A percentile compares a stretch with the other conserved stretches of the same genome.
Conservation (phyloP, 2,329 filamentous ascomycete species). For the Ophiostoma fasciatum region DNA sequence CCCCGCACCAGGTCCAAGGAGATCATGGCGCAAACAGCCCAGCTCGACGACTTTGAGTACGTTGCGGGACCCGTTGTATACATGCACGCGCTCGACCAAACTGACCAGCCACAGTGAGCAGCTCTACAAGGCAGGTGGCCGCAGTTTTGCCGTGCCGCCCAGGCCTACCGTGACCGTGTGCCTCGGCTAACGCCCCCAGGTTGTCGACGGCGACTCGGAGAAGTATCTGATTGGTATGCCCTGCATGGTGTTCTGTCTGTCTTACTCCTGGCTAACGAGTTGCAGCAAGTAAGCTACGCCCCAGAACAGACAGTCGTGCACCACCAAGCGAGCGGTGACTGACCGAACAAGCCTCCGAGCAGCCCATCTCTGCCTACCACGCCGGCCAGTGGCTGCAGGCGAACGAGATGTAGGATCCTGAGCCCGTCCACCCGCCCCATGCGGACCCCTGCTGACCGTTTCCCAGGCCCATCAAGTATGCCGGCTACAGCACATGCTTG, state of each 20-base stretch:
- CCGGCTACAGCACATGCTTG: constrained; percentile 89
- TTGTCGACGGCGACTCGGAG: constrained; percentile 76
- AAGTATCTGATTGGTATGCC: constrained; percentile 63
- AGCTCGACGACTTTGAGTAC: constrained; percentile 81
- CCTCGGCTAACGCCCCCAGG: too few relatives aligned
- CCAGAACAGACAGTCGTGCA: too few relatives aligned
- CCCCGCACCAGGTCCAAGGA: constrained; percentile 59
- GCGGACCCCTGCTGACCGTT: too few relatives aligned
- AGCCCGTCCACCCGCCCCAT: too few relatives aligned
- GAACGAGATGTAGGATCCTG: constrained; percentile 52
- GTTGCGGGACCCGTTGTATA: not conserved
- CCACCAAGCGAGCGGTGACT: too few relatives aligned
- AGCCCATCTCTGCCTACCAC: constrained; percentile 86
- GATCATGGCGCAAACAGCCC: constrained; percentile 95
- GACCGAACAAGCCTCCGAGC: constrained; percentile 50
- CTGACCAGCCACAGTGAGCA: constrained; percentile 45
- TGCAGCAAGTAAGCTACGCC: constrained; percentile 8
- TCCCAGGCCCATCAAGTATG: constrained; percentile 70
- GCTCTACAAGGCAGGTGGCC: constrained; percentile 68
- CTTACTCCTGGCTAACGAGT: not conserved
- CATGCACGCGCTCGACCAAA: not conserved
- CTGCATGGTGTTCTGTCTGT: not conserved
- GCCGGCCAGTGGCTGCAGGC: constrained; percentile 83
- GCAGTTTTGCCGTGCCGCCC: too few relatives aligned
- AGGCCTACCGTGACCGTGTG: too few relatives aligned